Conservation (phyloP, 805 yeast species). For the Metschnikowia similis region DNA sequence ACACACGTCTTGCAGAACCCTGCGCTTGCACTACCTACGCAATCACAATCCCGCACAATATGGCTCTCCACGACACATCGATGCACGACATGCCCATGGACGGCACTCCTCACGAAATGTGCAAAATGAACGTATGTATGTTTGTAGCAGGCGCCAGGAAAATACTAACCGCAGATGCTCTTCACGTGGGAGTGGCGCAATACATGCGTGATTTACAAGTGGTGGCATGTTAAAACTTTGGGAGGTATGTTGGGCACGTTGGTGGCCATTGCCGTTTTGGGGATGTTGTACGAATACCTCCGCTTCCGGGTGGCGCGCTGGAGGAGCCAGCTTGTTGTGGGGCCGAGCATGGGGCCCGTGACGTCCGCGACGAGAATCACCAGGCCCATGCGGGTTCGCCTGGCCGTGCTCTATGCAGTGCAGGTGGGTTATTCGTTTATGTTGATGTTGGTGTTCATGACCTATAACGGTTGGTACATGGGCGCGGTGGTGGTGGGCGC, state of each 20-base stretch:
- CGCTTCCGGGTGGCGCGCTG: slow-evolving; percentile 27
- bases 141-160: background rate
- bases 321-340: slow-evolving; percentile 17
- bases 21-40: background rate
- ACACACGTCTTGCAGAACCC: too few species aligned
- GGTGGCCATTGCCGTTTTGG: slow-evolving; percentile 42
- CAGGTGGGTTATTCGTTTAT: slow-evolving; percentile 69
- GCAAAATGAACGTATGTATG: slow-evolving; percentile 49
- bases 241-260: slow-evolving; percentile 51
- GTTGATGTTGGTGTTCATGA: slow-evolving; percentile 81
- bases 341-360: background rate
- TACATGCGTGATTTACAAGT: slow-evolving; percentile 65
- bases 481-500: slow-evolving; percentile 70
- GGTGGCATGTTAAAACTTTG: slow-evolving; percentile 72
- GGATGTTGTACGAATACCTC: slow-evolving; percentile 61
- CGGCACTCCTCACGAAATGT: slow-evolving; percentile 23
- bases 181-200: slow-evolving; percentile 76
- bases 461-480: slow-evolving; percentile 85
- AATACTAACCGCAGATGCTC: slow-evolving; percentile 44
- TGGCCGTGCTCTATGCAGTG: slow-evolving; percentile 50
- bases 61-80: background rate
- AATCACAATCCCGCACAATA: background rate
- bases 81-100: slow-evolving; percentile 19
- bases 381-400: slow-evolving; percentile 19
- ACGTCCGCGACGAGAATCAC: background rate